Base-by-base conservation (phyloP, 768 basidiomycete species). In the Suillus discolor region DNA sequence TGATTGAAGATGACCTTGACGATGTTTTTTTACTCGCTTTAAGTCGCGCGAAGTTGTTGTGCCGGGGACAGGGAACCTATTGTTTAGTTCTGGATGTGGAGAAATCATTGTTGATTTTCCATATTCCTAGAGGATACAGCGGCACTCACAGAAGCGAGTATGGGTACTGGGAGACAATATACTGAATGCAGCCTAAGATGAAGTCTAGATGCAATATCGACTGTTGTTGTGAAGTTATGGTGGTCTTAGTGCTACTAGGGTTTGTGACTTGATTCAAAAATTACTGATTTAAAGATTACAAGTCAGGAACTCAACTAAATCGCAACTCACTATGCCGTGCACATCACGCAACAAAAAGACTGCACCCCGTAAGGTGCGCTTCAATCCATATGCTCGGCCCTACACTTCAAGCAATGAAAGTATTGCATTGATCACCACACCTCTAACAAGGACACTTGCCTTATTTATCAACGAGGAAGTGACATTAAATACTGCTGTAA, bases 391-490 rank as follows among this genome's bases (percentile, higher is more conserved):
- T 9, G 11, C 45, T 45, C n/a, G 20, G 20, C 45, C 45, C n/a
- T 45, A 45, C n/a, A 45, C 45, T n/a, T 45, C 45, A n/a, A 45
- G 45, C 45, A 45, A 45, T 45, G 45, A 45, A 45, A 45, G 45
- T 45, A 45, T 45, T 45, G 45, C 45, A n/a, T 20, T 20, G 20
- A 45, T 45, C 45, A 45, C 45, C 3, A 9, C 45, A 45, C n/a
- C 20, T 45, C 11, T 45, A 45, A 45, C 45, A 5, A 45, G 45
- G 45, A n/a, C 20, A n/a, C n/a, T 11, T 45, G 45, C 45, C 45
- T 45, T 45, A n/a, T 45, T n/a, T 45, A 45, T 45, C 8, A 20
- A 45, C 9, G 9, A 45, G 20, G 20, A n/a, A n/a, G 45, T 5
- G 45, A 28, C 25, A 28, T n/a, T 45, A 20, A 45, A 45, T 45